phyloP scores from a whole-genome alignment of 306 rosid genomes.

The Urtica urens region DNA sequence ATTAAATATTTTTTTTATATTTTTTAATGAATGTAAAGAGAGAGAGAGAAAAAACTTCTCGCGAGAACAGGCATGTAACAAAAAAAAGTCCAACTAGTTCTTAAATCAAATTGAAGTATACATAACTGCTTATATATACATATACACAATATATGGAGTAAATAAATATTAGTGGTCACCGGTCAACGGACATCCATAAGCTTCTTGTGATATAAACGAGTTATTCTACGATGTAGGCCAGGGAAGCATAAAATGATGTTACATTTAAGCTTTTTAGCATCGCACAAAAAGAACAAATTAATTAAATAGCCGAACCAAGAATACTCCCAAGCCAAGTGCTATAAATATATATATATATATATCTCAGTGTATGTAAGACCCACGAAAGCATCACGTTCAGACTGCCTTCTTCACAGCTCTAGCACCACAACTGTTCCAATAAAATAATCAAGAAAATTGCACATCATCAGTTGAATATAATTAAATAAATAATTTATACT shows the following conservation, averaged over 20 bases:
- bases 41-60: no score
- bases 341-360: conserved; percentile 21
- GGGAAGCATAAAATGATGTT: conserved; percentile 12
- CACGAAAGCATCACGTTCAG: conserved; percentile 8
- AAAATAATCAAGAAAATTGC: not conserved
- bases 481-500: not conserved
- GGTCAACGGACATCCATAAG: not conserved
- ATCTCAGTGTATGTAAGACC: conserved; percentile 10
- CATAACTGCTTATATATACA: no score
- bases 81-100: no score
- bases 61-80: no score
- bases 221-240: not conserved
- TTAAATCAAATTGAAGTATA: no score
- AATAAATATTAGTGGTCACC: no score
- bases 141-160: no score
- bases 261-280: conserved; percentile 14
- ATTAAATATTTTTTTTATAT: no score
- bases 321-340: conserved; percentile 13
- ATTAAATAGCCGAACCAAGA: no score
- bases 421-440: conserved; percentile 75
- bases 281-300: not conserved
- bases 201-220: not conserved
- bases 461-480: not conserved
- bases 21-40: no score
- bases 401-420: conserved; percentile 49